Percentiles rank a stretch among this genome's conserved stretches.
phyloP scores from a whole-genome alignment of 345 rosid species.

The Anastatica hierochuntica region DNA sequence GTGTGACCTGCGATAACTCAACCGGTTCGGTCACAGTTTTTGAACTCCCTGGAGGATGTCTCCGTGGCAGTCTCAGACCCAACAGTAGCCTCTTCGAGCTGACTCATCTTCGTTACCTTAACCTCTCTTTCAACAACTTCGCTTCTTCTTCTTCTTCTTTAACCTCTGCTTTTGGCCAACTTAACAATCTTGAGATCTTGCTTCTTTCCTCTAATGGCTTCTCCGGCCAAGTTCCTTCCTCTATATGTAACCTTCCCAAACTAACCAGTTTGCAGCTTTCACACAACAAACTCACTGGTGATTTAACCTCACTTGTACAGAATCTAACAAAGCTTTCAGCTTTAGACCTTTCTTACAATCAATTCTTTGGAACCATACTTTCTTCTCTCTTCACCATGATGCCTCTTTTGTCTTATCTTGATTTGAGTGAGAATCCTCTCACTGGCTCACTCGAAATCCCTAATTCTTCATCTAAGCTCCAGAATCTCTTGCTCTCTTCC shows the following conservation, averaged over 20 bases:
- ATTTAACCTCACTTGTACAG: neutral
- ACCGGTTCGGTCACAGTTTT: slow-evolving; percentile 11
- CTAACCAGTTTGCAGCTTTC: neutral
- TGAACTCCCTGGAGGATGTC: slow-evolving; percentile 1
- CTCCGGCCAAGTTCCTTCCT: neutral
- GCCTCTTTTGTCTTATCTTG: neutral
- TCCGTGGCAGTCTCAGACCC: slow-evolving; percentile 8
- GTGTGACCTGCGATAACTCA: slow-evolving; percentile 15
- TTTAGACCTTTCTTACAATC: neutral
- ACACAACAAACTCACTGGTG: neutral
- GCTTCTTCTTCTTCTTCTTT: slow-evolving; percentile 2
- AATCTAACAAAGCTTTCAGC: neutral
- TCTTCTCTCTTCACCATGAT: neutral
- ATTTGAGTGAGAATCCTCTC: neutral
- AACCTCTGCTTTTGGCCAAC: slow-evolving; percentile 14
- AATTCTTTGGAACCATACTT: neutral
- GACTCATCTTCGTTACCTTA: slow-evolving; percentile 1
- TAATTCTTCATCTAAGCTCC: neutral
- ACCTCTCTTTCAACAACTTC: slow-evolving; percentile 18
- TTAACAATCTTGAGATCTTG: slow-evolving; percentile 1
- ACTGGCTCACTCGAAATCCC: neutral
- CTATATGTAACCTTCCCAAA: neutral
- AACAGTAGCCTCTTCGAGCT: slow-evolving; percentile 19
- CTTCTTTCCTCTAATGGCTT: neutral
- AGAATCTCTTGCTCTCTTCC: neutral